These are phyloP conservation scores for Macrocybe gigantea DNA, from an alignment of 768 basidiomycete genomes.

Conservation along the genomic window DNA sequence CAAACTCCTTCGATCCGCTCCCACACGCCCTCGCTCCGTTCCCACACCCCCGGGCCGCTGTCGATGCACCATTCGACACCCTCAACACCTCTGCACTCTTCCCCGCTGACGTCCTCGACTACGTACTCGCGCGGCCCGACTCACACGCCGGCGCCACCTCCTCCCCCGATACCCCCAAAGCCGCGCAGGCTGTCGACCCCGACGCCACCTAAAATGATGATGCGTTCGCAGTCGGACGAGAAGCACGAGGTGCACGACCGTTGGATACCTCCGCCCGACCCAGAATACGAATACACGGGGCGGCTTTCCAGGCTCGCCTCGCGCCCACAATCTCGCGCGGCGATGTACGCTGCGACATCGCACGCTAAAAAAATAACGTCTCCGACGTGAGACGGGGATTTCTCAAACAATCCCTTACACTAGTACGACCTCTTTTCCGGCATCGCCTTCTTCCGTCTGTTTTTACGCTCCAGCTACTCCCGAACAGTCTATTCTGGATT, in stretches of 20 bases:
- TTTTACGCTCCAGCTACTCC: too few species aligned
- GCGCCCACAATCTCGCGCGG: constrained; percentile 22
- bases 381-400: too few species aligned
- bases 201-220: constrained; percentile 49
- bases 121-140: neutral
- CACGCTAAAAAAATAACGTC: too few species aligned
- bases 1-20: constrained; percentile 21
- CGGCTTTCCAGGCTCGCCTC: constrained; percentile 10
- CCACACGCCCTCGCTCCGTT: constrained; percentile 24
- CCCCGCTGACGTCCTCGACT: constrained; percentile 2
- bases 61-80: constrained; percentile 16
- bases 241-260: constrained; percentile 56
- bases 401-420: too few species aligned
- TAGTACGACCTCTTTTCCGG: too few species aligned
- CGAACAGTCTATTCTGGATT: too few species aligned
- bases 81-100: constrained; percentile 20
- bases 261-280: constrained; percentile 50
- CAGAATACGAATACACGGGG: constrained; percentile 8
- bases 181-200: constrained; percentile 45
- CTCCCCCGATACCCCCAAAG: constrained; percentile 29
- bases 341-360: constrained; percentile 7
- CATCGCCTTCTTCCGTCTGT: too few species aligned
- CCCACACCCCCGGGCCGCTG: constrained; percentile 23
- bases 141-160: constrained; percentile 19
- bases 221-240: constrained; percentile 60